Percentiles rank a stretch among this genome's conserved stretches.
Evolutionary conservation across 352 stramenopile genomes (phyloP).

Genomic region (Pythium pectinolyticum): DNA sequence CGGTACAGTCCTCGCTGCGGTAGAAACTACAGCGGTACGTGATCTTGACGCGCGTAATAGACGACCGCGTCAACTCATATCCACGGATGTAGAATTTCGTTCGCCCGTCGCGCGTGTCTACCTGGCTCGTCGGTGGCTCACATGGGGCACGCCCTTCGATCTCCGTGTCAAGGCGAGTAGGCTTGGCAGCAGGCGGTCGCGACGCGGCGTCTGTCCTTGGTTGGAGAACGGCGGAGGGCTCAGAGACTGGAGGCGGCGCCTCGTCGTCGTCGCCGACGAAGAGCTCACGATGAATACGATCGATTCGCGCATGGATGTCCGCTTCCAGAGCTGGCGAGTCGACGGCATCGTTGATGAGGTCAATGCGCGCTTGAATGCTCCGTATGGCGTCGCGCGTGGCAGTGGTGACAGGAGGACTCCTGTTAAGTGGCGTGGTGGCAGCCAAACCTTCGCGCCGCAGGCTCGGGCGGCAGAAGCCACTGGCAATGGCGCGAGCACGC

Average conservation of each 20-base stretch:
- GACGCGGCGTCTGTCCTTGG: neutral
- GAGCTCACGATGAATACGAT: neutral
- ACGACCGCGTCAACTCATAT: neutral
- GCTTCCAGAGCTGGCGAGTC: too few relatives aligned
- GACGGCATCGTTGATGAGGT: too few relatives aligned
- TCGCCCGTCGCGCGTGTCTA: neutral
- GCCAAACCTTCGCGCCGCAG: too few relatives aligned
- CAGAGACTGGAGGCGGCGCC: neutral
- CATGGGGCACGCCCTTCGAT: neutral
- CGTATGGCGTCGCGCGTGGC: too few relatives aligned
- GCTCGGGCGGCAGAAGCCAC: too few relatives aligned
- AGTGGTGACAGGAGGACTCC: too few relatives aligned
- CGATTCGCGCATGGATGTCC: neutral
- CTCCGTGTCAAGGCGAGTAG: neutral
- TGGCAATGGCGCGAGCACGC: neutral
- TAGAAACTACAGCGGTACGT: conserved; percentile 7
- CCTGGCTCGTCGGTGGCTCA: neutral
- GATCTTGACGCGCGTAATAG: neutral
- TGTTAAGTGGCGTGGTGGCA: too few relatives aligned
- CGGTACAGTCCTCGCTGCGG: neutral
- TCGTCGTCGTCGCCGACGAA: neutral
- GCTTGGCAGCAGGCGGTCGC: neutral
- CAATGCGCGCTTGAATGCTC: too few relatives aligned
- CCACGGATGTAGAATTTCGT: neutral
- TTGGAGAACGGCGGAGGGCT: neutral